Percentiles rank a stretch among this genome's conserved stretches.
Conservation (phyloP, 305 asterid genomes). For the Andrographis paniculata region DNA sequence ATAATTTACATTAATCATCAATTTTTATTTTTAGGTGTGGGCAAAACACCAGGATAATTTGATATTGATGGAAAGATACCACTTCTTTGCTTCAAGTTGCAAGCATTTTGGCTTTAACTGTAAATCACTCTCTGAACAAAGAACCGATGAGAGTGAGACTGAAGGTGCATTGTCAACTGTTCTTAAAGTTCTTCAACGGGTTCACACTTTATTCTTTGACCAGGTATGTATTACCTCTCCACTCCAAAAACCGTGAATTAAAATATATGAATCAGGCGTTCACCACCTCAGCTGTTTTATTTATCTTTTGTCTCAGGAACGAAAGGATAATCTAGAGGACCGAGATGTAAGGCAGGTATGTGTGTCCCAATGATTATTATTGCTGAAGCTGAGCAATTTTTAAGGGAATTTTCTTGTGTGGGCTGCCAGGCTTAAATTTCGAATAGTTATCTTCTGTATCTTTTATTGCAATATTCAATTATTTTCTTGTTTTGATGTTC, state of each 20-base stretch:
- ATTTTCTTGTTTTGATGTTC: no score
- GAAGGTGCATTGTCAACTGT: conserved; percentile 70
- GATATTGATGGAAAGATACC: conserved; percentile 87
- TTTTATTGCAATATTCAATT: no score
- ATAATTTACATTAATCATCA: neutral
- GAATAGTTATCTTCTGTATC: no score
- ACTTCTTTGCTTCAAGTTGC: conserved; percentile 85
- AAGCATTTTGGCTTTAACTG: conserved; percentile 53
- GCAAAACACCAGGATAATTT: conserved; percentile 69
- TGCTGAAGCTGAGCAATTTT: neutral
- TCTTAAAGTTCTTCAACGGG: conserved; percentile 49
- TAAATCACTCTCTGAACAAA: conserved; percentile 55
- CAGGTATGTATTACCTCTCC: conserved; percentile 37
- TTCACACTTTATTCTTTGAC: conserved; percentile 53
- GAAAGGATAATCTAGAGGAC: conserved; percentile 30
- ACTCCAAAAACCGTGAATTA: no score
- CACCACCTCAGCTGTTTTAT: conserved; percentile 12
- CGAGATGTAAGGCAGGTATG: conserved; percentile 74
- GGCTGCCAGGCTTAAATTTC: no score
- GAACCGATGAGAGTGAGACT: conserved; percentile 73
- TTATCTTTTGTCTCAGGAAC: conserved; percentile 30
- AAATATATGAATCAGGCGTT: neutral
- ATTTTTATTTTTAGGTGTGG: conserved; percentile 56
- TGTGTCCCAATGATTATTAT: neutral
- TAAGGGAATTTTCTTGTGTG: no score